phyloP scores from a whole-genome alignment of 139 green algal species.

The Chlorella sp. region DNA sequence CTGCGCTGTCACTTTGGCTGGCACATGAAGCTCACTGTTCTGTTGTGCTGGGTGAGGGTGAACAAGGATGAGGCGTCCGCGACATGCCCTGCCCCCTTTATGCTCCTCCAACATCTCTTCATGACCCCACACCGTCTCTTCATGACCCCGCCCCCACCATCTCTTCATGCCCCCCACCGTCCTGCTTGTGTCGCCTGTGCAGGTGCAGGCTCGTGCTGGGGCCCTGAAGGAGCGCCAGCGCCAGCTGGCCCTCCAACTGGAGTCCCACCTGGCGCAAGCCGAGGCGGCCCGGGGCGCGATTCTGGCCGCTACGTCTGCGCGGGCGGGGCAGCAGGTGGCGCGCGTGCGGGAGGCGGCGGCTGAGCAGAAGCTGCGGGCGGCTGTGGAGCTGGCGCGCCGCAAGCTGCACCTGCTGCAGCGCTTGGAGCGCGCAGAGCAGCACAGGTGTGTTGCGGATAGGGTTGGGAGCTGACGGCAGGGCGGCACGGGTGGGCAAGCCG shows the following conservation, averaged over 20 bases:
- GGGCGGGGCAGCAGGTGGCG: conserved; percentile 6
- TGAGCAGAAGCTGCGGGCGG: conserved; percentile 3
- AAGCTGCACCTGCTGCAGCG: not conserved
- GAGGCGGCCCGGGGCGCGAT: not conserved
- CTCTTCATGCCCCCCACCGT: too few species aligned
- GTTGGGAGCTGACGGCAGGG: not conserved
- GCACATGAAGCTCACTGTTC: too few species aligned
- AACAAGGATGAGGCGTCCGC: too few species aligned
- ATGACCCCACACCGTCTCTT: too few species aligned
- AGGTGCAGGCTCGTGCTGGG: not conserved
- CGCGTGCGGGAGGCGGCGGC: conserved; percentile 10
- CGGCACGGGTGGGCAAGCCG: not conserved
- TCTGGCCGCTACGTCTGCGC: not conserved
- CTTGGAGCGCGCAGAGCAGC: conserved; percentile 8
- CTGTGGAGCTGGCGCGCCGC: not conserved
- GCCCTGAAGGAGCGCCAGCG: not conserved
- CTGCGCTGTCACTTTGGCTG: too few species aligned
- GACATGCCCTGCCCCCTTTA: too few species aligned
- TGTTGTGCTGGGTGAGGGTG: too few species aligned
- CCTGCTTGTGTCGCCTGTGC: too few species aligned
- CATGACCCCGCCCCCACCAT: too few species aligned
- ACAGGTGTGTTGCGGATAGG: not conserved
- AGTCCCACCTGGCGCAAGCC: not conserved
- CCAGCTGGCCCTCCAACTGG: not conserved
- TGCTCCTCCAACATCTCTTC: too few species aligned